Base-by-base conservation (phyloP, 2,329 filamentous ascomycete genomes). In the Myriosclerotinia duriaeana region DNA sequence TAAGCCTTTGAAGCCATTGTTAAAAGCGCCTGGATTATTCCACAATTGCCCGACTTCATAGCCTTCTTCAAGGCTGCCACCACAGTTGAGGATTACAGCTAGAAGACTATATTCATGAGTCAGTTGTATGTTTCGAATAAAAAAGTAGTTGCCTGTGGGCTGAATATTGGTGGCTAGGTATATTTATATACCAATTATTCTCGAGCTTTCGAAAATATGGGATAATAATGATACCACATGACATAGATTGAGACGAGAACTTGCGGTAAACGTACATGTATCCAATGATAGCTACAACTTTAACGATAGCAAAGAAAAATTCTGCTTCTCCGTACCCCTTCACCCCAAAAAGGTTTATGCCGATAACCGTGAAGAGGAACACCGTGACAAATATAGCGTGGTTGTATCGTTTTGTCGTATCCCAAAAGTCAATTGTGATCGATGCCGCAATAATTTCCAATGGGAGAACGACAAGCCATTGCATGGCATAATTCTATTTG, bases 311-410 rank as follows among this genome's bases (percentile, higher is more conserved):
- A 75, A 96, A 95, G 66, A 93, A 80, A 72, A 96, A 96, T 74
- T 97, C 93, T 20, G 91, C 92, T 78, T 96, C 93, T 74, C 92
- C 93, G 72, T 96, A 97, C 36, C 90, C 91, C 75, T 90, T 91
- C 69, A 97, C 90, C 61, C 93, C 92, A 73, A 94, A 95, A 70
- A 96, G 78, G 76, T 97, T 97, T 79, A 97, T 96, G 40, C 78
- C 72, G 54, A 96, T 83, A 71, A 97, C 94, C 65, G 89, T 73
- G 20, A 87, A 68, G 67, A 95, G 85, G 78, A 97, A 97, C 53
- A 97, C 81, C 53, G 91, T 86, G 36, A 97, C 91, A 79, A 91
- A 97, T 38, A 91, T 88, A 64, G 89, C 87, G 69, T 88, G 87
- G 38, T 87, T 84, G 65, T 92, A 78, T 64, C 66, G 69, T 38